Evolutionary conservation across 306 rosid species (phyloP).

Genomic region (Hippophae rhamnoides): DNA sequence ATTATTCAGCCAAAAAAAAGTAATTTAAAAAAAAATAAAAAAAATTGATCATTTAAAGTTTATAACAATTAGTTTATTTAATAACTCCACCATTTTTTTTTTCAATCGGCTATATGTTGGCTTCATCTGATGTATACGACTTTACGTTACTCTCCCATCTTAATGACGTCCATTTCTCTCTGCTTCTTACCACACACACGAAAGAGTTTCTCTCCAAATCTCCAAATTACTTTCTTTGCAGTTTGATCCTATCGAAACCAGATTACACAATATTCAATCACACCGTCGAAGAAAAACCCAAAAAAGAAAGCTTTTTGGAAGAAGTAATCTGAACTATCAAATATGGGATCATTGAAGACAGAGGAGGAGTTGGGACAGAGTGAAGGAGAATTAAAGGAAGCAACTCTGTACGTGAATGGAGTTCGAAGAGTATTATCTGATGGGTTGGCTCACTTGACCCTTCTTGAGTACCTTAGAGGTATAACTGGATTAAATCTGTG

Average conservation of each 20-base stretch:
- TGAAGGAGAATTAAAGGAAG: constrained; percentile 33
- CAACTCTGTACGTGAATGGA: constrained; percentile 60
- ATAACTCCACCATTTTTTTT: too few species aligned
- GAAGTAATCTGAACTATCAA: constrained; percentile 4
- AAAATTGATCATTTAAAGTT: too few species aligned
- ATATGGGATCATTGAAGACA: constrained; percentile 68
- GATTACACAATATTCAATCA: background rate
- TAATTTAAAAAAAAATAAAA: too few species aligned
- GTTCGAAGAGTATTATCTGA: constrained; percentile 59
- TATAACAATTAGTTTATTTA: too few species aligned
- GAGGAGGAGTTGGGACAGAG: constrained; percentile 23
- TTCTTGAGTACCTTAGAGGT: constrained; percentile 95
- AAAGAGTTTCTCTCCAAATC: background rate
- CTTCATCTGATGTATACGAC: too few species aligned
- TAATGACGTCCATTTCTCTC: too few species aligned
- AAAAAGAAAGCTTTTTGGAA: background rate
- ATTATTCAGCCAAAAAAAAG: too few species aligned
- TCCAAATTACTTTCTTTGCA: background rate
- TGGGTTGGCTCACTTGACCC: constrained; percentile 79
- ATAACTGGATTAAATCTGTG: constrained; percentile 1
- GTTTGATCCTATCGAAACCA: background rate
- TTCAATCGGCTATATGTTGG: too few species aligned
- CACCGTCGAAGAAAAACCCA: background rate
- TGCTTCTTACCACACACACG: background rate
- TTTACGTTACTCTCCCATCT: too few species aligned